Conservation (phyloP, 345 rosid genomes). For the Euclidium syriacum region DNA sequence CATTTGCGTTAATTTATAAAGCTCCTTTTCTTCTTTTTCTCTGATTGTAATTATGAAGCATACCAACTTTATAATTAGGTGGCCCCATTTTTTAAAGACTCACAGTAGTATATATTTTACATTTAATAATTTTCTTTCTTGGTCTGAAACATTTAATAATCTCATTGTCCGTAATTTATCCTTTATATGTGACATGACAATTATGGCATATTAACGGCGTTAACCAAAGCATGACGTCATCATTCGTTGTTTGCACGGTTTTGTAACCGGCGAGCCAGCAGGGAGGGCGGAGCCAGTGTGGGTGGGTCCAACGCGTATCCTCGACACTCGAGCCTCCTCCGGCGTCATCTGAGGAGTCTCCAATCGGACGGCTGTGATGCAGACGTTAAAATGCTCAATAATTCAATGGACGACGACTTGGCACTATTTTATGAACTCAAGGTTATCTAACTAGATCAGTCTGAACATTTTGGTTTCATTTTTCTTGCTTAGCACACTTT, state of each 20-base stretch:
- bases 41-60: conserved; percentile 15
- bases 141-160: too few species aligned
- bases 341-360: conserved; percentile 2
- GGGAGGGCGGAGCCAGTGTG: background rate
- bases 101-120: background rate
- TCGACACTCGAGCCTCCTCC: conserved; percentile 6
- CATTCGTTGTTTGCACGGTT: conserved; percentile 23
- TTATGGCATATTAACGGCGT: conserved; percentile 23
- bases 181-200: conserved; percentile 18
- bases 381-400: conserved; percentile 11
- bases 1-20: conserved; percentile 26
- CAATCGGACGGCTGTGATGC: conserved; percentile 22
- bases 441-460: conserved; percentile 11
- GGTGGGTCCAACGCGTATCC: conserved; percentile 23
- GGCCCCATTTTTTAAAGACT: background rate
- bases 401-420: background rate
- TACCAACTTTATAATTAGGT: conserved; percentile 16
- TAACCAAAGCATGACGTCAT: conserved; percentile 21
- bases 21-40: background rate
- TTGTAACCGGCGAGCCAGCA: conserved; percentile 23
- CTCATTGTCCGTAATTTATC: background rate
- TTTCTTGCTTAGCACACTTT: background rate
- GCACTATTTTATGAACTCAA: background rate
- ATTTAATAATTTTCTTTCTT: background rate
- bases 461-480: background rate